phyloP scores from a whole-genome alignment of 306 rosid genomes.

The Citrullus colocynthis region DNA sequence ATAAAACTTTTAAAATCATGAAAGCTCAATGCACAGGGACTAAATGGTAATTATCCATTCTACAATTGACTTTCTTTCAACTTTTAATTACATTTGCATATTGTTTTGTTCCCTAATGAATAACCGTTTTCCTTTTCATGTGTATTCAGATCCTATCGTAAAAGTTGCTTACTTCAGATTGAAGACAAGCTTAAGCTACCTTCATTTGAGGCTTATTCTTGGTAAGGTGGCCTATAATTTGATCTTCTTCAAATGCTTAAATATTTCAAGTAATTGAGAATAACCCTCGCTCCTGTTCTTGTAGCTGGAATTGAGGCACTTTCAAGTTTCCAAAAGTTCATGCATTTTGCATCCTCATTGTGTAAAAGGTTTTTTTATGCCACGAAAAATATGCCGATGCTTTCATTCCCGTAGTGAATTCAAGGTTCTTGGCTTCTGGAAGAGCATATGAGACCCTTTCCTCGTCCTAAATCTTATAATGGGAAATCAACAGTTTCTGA shows the following conservation, averaged over 20 bases:
- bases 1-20: background rate
- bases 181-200: slow-evolving; percentile 33
- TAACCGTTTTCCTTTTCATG: background rate
- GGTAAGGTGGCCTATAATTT: slow-evolving; percentile 39
- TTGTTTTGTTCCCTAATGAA: background rate
- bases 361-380: background rate
- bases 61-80: background rate
- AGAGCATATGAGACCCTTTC: background rate
- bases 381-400: background rate
- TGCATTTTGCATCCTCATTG: background rate
- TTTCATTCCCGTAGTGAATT: background rate
- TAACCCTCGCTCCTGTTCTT: background rate
- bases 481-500: background rate
- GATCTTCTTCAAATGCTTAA: background rate
- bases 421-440: background rate
- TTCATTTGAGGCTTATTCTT: slow-evolving; percentile 30
- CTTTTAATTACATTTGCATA: background rate
- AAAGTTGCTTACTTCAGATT: slow-evolving; percentile 30
- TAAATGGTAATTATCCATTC: background rate
- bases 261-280: background rate
- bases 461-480: background rate
- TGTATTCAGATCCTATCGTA: slow-evolving; percentile 40
- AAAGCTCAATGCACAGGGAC: background rate
- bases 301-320: background rate
- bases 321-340: slow-evolving; percentile 1